Base-by-base conservation (phyloP, 1,284 basidiomycete species). In the Boletus calvinii region DNA sequence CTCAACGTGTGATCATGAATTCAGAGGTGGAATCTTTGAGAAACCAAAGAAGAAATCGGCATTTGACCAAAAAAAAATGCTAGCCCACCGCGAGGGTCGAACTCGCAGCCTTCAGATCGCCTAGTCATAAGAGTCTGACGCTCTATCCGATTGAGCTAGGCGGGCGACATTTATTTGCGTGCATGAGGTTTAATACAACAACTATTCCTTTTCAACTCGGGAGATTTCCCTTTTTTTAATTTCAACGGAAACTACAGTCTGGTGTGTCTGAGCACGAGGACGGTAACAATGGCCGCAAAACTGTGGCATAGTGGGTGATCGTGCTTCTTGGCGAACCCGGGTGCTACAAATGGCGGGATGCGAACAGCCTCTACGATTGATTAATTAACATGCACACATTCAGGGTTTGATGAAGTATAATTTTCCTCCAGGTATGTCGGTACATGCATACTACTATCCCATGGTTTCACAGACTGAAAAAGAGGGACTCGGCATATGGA, bases 21-120 rank as follows among this genome's bases (percentile, higher is more conserved):
- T n/a, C n/a, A n/a, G n/a, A n/a, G n/a, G n/a, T n/a, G n/a, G n/a
- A n/a, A n/a, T n/a, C n/a, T n/a, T n/a, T n/a, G n/a, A n/a, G n/a
- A n/a, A n/a, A n/a, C n/a, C n/a, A n/a, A n/a, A n/a, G n/a, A n/a
- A 22, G 22, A 22, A 2, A 22, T 22, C 22, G 3, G n/a, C 22
- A 22, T 22, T 22, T 3, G 5, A 22, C 22, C 3, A 22, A 22
- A 22, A 2, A 5, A 26, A 26, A 26, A 26, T 24, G 6, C 26
- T 85, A 88, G 86, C 84, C 86, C 86, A 89, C 85, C 85, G 85
- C 84, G 86, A 88, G 87, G 85, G 85, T 90, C 87, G 86, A 90
- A 90, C 86, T 87, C 84, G 84, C 87, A 90, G 85, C 86, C 86
- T 88, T 89, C 87, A 86, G 84, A 86, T 58, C 81, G 51, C 51